These are phyloP conservation scores for Picea abies DNA, from an alignment of 83 land plant species.

Conservation along the genomic window DNA sequence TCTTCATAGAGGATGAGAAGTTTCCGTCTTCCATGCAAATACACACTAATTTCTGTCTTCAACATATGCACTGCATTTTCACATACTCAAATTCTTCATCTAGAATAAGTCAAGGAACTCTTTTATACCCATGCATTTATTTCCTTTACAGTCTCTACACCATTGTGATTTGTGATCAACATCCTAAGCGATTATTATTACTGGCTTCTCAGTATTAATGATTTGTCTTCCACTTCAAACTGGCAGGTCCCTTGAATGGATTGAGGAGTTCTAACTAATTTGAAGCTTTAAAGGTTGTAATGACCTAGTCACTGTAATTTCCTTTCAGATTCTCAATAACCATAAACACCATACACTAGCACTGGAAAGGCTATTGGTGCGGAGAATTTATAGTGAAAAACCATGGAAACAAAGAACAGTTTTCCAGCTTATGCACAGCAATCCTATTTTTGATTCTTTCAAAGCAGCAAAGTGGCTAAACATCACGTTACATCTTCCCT, in stretches of 20 bases:
- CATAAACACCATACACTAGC: not conserved
- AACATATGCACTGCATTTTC: not conserved
- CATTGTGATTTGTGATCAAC: not conserved
- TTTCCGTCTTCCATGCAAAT: not conserved
- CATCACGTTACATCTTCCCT: not conserved
- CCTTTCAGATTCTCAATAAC: constrained; percentile 11
- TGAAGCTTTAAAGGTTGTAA: constrained; percentile 10
- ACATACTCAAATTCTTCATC: not conserved
- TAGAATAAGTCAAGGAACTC: not conserved
- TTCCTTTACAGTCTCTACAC: not conserved
- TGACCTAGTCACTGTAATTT: not conserved
- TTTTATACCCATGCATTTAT: not conserved
- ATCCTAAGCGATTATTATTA: not conserved
- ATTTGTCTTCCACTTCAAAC: constrained; percentile 8
- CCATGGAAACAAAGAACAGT: not conserved
- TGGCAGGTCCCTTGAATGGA: constrained; percentile 13
- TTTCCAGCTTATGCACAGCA: constrained; percentile 2
- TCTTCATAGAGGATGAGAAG: not conserved
- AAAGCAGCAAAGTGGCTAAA: constrained; percentile 7
- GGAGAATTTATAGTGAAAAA: not conserved
- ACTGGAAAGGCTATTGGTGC: not conserved
- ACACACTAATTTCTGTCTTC: not conserved
- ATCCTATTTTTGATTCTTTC: not conserved
- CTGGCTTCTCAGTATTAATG: constrained; percentile 1
- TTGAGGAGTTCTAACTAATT: constrained; percentile 1